These are phyloP conservation scores for Naganishia sp. DNA, from an alignment of 1,284 basidiomycete genomes.

Conservation along the genomic window DNA sequence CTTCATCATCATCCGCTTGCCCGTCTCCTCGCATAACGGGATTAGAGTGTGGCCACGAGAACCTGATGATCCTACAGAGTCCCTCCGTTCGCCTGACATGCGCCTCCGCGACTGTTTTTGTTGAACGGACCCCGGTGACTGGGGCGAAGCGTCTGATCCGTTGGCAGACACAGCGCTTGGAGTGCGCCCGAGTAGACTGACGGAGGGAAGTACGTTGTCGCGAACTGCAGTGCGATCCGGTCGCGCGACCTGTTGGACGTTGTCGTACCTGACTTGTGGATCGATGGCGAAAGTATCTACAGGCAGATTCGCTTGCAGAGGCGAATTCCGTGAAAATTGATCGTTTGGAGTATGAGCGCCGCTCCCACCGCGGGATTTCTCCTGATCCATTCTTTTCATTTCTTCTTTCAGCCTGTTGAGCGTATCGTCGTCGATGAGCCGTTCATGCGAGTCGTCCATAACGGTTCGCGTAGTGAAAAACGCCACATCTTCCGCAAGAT, in stretches of 20 bases:
- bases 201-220: neutral
- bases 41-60: conserved; percentile 10
- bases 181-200: neutral
- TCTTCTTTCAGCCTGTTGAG: conserved; percentile 22
- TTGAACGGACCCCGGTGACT: neutral
- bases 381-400: conserved; percentile 25
- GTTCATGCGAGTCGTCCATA: neutral
- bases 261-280: too few relatives aligned
- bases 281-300: too few relatives aligned
- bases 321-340: too few relatives aligned
- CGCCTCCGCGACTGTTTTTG: neutral
- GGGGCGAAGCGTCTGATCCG: conserved; percentile 19
- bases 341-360: too few relatives aligned
- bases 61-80: conserved; percentile 12
- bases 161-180: neutral
- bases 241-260: neutral
- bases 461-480: neutral
- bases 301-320: too few relatives aligned
- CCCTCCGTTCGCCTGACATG: conserved; percentile 1
- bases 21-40: conserved; percentile 27
- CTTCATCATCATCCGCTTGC: conserved; percentile 25
- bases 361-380: neutral
- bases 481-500: neutral
- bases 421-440: conserved; percentile 16
- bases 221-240: neutral